Evolutionary conservation across 306 rosid genomes (phyloP).

Genomic region (Morella rubra): DNA sequence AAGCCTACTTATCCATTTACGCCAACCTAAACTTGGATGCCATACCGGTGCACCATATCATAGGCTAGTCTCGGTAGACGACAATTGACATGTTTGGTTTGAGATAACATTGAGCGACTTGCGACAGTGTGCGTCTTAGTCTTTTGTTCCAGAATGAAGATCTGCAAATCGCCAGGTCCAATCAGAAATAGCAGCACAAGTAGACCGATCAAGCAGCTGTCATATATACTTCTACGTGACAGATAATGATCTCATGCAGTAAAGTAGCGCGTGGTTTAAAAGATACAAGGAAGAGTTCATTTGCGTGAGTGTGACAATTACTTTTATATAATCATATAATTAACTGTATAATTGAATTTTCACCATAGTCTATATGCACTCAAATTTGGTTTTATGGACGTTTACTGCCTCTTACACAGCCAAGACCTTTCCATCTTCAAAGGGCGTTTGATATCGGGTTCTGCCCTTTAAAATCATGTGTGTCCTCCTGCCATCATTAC

Average conservation of each 20-base stretch:
- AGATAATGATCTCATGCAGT: background rate
- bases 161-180: no score
- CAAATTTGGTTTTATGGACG: background rate
- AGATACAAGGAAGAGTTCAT: background rate
- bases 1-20: constrained; percentile 10
- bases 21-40: background rate
- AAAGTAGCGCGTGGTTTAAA: background rate
- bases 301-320: background rate
- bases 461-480: constrained; percentile 24
- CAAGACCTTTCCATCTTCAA: background rate
- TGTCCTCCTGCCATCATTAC: constrained; percentile 34
- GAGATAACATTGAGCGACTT: no score
- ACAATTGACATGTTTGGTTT: background rate
- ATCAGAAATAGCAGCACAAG: background rate
- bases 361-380: background rate
- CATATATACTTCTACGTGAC: background rate
- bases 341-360: background rate
- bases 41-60: background rate
- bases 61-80: background rate
- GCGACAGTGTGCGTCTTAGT: no score
- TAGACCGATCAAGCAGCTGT: background rate
- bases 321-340: background rate
- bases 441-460: background rate
- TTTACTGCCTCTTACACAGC: background rate
- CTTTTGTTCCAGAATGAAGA: no score